These are phyloP conservation scores for Capronia americana DNA, from an alignment of 2,329 filamentous ascomycete species.

Conservation along the genomic window DNA sequence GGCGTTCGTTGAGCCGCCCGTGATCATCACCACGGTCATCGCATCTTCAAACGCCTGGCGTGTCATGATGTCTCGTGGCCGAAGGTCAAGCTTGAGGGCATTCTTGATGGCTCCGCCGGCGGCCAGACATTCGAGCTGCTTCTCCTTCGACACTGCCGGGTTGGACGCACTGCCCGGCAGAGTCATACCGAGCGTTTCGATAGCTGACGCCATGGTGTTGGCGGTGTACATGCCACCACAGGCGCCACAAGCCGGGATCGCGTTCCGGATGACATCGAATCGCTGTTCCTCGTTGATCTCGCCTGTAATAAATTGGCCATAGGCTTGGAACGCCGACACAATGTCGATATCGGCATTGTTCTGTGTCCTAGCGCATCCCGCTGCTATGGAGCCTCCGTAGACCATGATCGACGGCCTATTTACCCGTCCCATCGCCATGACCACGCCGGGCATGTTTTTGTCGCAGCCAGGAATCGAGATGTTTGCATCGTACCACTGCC, in stretches of 20 bases:
- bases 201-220: conserved; percentile 88
- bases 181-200: conserved; percentile 76
- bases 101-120: conserved; percentile 77
- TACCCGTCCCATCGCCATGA: conserved; percentile 92
- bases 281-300: conserved; percentile 90
- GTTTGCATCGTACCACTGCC: conserved; percentile 98
- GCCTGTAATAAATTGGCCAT: conserved; percentile 91
- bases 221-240: conserved; percentile 91
- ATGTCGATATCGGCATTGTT: conserved; percentile 83
- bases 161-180: conserved; percentile 82
- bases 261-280: conserved; percentile 92
- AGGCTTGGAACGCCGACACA: conserved; percentile 96
- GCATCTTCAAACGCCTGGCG: conserved; percentile 83
- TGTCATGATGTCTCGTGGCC: conserved; percentile 78
- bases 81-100: conserved; percentile 76
- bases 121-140: conserved; percentile 73
- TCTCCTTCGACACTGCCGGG: conserved; percentile 75
- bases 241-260: conserved; percentile 82
- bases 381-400: conserved; percentile 92
- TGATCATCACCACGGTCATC: conserved; percentile 82
- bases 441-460: conserved; percentile 97
- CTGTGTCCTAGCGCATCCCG: conserved; percentile 80
- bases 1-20: conserved; percentile 84
- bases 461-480: conserved; percentile 97
- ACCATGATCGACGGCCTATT: conserved; percentile 97